Evolutionary conservation across 2,329 filamentous ascomycete species (phyloP).

Genomic region (Scorias spongiosa): DNA sequence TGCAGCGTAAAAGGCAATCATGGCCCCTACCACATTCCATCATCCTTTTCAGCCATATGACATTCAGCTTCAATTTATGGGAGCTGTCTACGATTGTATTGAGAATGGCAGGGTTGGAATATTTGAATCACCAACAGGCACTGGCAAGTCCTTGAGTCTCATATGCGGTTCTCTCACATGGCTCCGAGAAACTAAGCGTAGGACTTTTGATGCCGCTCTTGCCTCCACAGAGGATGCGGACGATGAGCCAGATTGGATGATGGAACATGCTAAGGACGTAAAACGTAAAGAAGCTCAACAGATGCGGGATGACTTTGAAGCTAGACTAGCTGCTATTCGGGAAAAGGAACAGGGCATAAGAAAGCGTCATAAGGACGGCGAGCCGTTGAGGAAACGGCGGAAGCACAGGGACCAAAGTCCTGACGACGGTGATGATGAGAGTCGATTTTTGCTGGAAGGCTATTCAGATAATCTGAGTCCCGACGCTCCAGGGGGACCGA

Average conservation of each 20-base stretch:
- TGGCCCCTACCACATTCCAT: constrained; percentile 47
- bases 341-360: constrained; percentile 46
- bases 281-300: constrained; percentile 51
- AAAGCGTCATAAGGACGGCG: constrained; percentile 34
- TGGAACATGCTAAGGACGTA: constrained; percentile 58
- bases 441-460: constrained; percentile 61
- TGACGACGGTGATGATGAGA: constrained; percentile 37
- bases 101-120: constrained; percentile 71
- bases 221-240: constrained; percentile 32
- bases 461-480: constrained; percentile 24
- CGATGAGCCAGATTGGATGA: constrained; percentile 72
- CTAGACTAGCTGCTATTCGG: constrained; percentile 49
- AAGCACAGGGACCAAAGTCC: constrained; percentile 15
- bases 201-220: constrained; percentile 39
- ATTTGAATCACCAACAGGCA: constrained; percentile 81
- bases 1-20: constrained; percentile 1
- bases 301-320: constrained; percentile 58
- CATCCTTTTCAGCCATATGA: constrained; percentile 80
- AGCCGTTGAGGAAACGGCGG: constrained; percentile 32
- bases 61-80: constrained; percentile 82
- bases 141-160: constrained; percentile 76
- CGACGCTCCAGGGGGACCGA: constrained; percentile 19
- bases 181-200: constrained; percentile 68
- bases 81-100: constrained; percentile 61
- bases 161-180: constrained; percentile 83